phyloP scores from a whole-genome alignment of 1,284 basidiomycete genomes.

The Leccinum holopus region DNA sequence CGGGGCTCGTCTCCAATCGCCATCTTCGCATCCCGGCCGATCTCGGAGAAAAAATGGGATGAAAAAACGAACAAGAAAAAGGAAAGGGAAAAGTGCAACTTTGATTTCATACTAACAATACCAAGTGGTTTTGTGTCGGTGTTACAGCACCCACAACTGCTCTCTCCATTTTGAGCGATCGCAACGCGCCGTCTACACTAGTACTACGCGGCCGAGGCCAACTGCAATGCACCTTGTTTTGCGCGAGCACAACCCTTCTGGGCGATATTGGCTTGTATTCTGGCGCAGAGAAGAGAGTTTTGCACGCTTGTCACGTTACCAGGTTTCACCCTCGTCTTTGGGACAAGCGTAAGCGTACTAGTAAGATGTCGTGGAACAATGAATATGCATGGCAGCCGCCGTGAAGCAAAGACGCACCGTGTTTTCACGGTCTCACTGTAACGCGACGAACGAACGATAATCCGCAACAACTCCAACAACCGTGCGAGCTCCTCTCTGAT shows the following conservation, averaged over 20 bases:
- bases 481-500: slow-evolving; percentile 25
- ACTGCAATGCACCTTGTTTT: no score
- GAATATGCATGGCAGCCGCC: background rate
- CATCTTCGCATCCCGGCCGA: no score
- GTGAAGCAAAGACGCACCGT: slow-evolving; percentile 6
- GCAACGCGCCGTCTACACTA: no score
- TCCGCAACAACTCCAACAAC: slow-evolving; percentile 32
- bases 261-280: slow-evolving; percentile 4
- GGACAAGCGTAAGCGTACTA: background rate
- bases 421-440: background rate
- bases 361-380: background rate
- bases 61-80: no score
- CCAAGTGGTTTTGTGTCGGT: no score
- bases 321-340: slow-evolving; percentile 27
- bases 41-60: no score
- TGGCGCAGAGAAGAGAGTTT: slow-evolving; percentile 20
- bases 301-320: slow-evolving; percentile 22
- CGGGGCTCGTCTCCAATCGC: no score
- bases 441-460: slow-evolving; percentile 31
- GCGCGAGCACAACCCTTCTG: slow-evolving; percentile 21
- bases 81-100: no score
- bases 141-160: no score
- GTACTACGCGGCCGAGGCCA: no score
- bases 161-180: no score
- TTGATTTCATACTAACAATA: no score